A percentile compares a stretch with the other conserved stretches of the same genome.
Evolutionary conservation across 1,284 basidiomycete genomes (phyloP).

Genomic region (Caloboletus firmus): DNA sequence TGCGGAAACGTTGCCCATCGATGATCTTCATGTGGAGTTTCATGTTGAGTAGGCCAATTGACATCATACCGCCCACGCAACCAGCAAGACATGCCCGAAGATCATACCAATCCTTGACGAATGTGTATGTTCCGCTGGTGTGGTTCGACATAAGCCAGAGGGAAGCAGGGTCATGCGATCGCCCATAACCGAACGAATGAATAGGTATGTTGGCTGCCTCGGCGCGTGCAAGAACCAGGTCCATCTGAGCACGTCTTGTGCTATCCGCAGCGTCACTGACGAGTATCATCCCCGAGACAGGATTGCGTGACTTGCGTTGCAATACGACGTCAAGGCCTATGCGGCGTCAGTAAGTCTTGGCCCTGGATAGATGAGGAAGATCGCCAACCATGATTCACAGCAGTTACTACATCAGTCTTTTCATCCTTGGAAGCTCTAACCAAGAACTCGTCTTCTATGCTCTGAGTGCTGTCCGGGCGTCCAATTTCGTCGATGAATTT

Average conservation of each 20-base stretch:
- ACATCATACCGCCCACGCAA: conserved; percentile 92
- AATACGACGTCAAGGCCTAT: conserved; percentile 88
- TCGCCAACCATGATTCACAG: conserved; percentile 81
- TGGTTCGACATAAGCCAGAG: conserved; percentile 99
- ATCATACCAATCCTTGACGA: conserved; percentile 95
- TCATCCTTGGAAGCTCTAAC: conserved; percentile 81
- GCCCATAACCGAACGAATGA: conserved; percentile 95
- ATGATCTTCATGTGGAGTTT: conserved; percentile 90
- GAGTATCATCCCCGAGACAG: conserved; percentile 87
- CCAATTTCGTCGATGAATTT: conserved; percentile 77
- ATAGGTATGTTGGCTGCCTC: conserved; percentile 96
- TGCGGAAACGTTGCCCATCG: conserved; percentile 80
- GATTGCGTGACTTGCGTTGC: conserved; percentile 89
- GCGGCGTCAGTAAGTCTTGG: not conserved
- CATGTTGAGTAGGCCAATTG: conserved; percentile 85
- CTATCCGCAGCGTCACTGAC: conserved; percentile 90
- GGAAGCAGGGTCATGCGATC: conserved; percentile 95
- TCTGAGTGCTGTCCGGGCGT: conserved; percentile 41
- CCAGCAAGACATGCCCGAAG: conserved; percentile 87
- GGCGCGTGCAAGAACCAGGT: conserved; percentile 91
- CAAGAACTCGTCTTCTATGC: conserved; percentile 68
- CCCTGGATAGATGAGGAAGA: not conserved
- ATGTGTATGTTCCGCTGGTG: conserved; percentile 95
- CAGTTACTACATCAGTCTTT: conserved; percentile 94
- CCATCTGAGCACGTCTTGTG: conserved; percentile 97